Conservation (phyloP, 306 rosid genomes). For the Ormosia semicastrata region DNA sequence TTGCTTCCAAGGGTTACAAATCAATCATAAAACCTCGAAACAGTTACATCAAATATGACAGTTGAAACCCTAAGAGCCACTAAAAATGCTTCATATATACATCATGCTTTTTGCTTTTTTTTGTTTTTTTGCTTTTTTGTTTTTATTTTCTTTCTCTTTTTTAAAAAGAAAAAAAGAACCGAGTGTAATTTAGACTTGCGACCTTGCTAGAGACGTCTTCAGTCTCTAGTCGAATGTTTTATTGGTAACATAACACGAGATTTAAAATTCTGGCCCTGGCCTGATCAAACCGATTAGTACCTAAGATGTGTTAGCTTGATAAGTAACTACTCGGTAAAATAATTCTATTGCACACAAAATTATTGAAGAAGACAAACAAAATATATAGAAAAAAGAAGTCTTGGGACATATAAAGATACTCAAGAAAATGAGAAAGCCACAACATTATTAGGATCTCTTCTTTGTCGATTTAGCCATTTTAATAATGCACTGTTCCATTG, state of each 20-base stretch:
- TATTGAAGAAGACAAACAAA: conserved; percentile 29
- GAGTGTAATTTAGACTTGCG: conserved; percentile 2
- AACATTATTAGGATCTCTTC: conserved; percentile 39
- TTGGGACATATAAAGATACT: neutral
- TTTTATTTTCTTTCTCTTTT: neutral
- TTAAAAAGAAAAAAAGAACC: neutral
- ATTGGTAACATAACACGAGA: neutral
- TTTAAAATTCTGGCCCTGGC: neutral
- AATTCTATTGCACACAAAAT: neutral
- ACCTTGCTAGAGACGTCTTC: neutral
- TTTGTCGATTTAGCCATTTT: conserved; percentile 41
- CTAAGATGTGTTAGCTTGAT: neutral
- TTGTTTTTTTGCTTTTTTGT: neutral
- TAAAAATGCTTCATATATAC: conserved; percentile 16
- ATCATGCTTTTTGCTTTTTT: neutral
- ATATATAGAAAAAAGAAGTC: neutral
- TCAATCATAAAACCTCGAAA: conserved; percentile 32
- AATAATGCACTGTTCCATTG: conserved; percentile 36
- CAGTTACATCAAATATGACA: conserved; percentile 23
- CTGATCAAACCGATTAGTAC: neutral
- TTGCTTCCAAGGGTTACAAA: conserved; percentile 31
- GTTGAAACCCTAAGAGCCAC: conserved; percentile 29
- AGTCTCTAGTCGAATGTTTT: neutral
- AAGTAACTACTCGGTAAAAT: neutral
- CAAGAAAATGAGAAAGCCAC: conserved; percentile 23